These are phyloP conservation scores for Henningerozyma blattae DNA, from an alignment of 805 yeast species.

Conservation along the genomic window DNA sequence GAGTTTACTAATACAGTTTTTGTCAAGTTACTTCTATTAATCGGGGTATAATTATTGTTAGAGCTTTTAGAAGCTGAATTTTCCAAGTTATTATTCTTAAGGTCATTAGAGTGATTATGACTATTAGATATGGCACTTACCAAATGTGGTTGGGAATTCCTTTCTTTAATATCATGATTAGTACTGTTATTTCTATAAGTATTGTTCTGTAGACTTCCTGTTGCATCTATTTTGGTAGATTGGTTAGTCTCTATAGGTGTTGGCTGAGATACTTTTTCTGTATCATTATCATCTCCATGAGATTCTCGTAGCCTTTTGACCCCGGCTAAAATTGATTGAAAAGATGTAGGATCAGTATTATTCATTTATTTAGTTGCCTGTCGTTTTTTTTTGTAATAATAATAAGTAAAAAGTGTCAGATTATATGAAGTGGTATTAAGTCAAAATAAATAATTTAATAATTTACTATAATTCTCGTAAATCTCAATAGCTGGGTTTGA, in stretches of 20 bases:
- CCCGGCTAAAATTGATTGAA: slow-evolving; percentile 61
- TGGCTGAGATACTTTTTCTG: slow-evolving; percentile 1
- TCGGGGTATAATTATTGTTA: not conserved
- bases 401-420: too few species aligned
- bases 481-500: too few species aligned
- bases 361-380: too few species aligned
- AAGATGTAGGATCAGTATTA: slow-evolving; percentile 44
- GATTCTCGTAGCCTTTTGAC: slow-evolving; percentile 47
- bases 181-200: not conserved
- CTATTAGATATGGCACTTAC: not conserved
- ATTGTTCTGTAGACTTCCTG: not conserved
- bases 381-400: too few species aligned
- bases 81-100: not conserved
- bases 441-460: too few species aligned
- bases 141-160: not conserved
- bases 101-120: not conserved
- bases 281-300: slow-evolving; percentile 8
- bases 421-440: too few species aligned
- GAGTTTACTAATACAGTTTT: slow-evolving; percentile 43
- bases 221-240: slow-evolving; percentile 1
- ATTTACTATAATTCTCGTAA: too few species aligned
- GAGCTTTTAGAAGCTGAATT: not conserved
- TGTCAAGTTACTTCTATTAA: too few species aligned
- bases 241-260: slow-evolving; percentile 2
- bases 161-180: not conserved